A percentile compares a stretch with the other conserved stretches of the same genome.
phyloP scores from a whole-genome alignment of 2,329 filamentous ascomycete species.

The Ploettnerulaceae sp. region DNA sequence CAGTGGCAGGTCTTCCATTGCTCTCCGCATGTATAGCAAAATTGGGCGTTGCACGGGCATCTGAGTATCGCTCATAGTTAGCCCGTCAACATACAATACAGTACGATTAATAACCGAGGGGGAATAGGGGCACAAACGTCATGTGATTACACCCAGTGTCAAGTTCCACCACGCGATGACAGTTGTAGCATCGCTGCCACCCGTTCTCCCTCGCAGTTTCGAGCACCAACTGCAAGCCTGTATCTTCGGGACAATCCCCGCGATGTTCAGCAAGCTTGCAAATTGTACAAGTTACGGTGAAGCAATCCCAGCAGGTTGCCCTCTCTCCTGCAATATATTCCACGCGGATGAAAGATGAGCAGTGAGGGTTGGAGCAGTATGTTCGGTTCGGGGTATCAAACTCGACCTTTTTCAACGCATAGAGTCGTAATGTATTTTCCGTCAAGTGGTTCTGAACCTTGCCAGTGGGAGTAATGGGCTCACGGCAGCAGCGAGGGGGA shows the following conservation, averaged over 20 bases:
- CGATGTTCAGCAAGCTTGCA: conserved; percentile 47
- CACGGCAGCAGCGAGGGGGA: conserved; percentile 49
- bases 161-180: conserved; percentile 45
- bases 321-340: conserved; percentile 32
- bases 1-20: conserved; percentile 40
- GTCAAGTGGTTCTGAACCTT: conserved; percentile 36
- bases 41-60: conserved; percentile 44
- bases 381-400: conserved; percentile 42
- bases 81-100: not conserved
- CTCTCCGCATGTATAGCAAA: conserved; percentile 45
- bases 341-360: conserved; percentile 44
- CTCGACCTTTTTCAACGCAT: conserved; percentile 45
- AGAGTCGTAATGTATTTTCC: conserved; percentile 34
- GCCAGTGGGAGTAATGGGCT: conserved; percentile 37
- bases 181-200: conserved; percentile 49
- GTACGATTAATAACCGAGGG: not conserved
- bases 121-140: conserved; percentile 40
- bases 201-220: conserved; percentile 38
- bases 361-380: conserved; percentile 45
- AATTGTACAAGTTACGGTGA: conserved; percentile 41
- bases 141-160: conserved; percentile 52
- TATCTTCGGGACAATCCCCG: conserved; percentile 46
- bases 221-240: conserved; percentile 38
- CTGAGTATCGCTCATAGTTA: conserved; percentile 29
- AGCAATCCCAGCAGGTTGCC: conserved; percentile 42